Evolutionary conservation across 2,329 filamentous ascomycete species (phyloP), one percentile per base, ranked within the genome.

Genomic region (Endoconidiophora laricicola): DNA sequence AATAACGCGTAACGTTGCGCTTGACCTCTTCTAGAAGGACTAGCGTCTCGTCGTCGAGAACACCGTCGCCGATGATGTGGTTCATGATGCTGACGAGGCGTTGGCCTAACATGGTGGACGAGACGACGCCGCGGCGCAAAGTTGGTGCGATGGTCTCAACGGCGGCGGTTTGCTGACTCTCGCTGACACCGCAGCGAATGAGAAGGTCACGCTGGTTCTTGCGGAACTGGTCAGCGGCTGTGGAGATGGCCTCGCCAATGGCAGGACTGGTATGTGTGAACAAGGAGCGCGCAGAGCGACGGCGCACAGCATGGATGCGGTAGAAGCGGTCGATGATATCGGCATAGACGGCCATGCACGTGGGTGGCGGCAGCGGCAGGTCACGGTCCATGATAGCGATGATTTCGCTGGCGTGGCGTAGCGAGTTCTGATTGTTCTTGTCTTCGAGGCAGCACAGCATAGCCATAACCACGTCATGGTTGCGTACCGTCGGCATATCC

Each of bases 391-490:
- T 49, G 81, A 88, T 87, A 48, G 78, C 69, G 26, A 94, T 65
- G 23, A 94, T 69, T 46, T 69, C 63, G 46, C 69, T 76, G 3
- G 84, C 82, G 56, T 82, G 72, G 2, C 68, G 64, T 55, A 94
- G 73, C 20, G 76, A 74, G 48, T 80, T 74, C n/a, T 62, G 69
- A 61, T 93, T 94, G 50, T 79, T 78, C 59, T 79, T 81, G 67
- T 95, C 86, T 51, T 81, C 75, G 22, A 77, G 66, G 62, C 87
- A 94, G 18, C 43, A 38, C 10, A 48, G 23, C 51, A 53, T 50
- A 23, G 51, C 43, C 20, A 33, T 47, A n/a, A 50, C 47, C 29
- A 53, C 37, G 29, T 53, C 51, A 44, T 53, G 42, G 23, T 20
- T 42, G 18, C 39, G 44, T 26, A 53, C 12, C 4, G 78, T 72